phyloP scores from a whole-genome alignment of 768 basidiomycete species.

The Suillus placidus region DNA sequence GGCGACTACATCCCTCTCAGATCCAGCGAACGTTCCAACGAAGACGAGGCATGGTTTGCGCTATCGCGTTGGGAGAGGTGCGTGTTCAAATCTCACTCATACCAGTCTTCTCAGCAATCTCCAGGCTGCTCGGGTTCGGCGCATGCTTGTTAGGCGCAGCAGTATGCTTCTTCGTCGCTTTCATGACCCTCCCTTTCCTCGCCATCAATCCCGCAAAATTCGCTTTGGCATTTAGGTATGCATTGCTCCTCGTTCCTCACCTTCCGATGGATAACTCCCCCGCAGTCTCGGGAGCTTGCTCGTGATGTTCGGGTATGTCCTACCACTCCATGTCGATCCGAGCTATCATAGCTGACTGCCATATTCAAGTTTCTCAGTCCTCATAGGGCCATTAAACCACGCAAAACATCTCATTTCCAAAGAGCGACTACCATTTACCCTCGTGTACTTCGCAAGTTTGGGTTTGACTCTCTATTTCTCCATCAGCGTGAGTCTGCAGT shows the following conservation, averaged over 20 bases:
- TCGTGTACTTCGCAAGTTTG: conserved; percentile 81
- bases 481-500: conserved; percentile 65
- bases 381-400: conserved; percentile 90
- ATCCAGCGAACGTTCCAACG: conserved; percentile 79
- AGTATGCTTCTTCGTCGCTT: conserved; percentile 92
- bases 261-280: conserved; percentile 11
- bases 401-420: conserved; percentile 82
- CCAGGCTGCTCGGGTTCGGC: conserved; percentile 86
- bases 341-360: background rate
- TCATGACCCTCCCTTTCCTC: conserved; percentile 72
- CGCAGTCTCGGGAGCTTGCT: conserved; percentile 82
- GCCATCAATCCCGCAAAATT: conserved; percentile 86
- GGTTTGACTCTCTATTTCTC: conserved; percentile 91
- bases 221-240: conserved; percentile 81
- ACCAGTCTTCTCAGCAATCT: background rate
- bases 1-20: conserved; percentile 88
- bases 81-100: conserved; percentile 15
- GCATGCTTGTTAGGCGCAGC: conserved; percentile 87
- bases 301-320: conserved; percentile 90
- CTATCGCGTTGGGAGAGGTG: conserved; percentile 93
- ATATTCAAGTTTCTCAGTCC: conserved; percentile 68
- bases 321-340: background rate
- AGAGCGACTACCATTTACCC: conserved; percentile 84
- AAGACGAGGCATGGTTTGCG: conserved; percentile 96
- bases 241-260: background rate